Base-by-base conservation (phyloP, 1,284 basidiomycete species). In the Ganoderma leucocontextum region DNA sequence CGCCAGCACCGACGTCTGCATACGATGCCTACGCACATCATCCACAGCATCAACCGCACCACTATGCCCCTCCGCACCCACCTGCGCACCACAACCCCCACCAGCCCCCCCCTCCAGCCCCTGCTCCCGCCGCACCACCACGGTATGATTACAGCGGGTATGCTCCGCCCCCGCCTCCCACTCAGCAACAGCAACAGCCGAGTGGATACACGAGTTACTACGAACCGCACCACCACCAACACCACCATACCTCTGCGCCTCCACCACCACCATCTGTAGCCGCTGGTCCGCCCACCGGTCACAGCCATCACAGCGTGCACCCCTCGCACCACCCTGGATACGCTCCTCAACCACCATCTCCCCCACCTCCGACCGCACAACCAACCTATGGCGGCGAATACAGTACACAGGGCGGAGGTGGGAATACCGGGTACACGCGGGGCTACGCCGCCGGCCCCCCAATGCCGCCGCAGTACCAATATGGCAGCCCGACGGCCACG, bases 1-100 rank as follows among this genome's bases (percentile, higher is more conserved):
- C 70, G 4, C 57, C 77, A 66, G 60, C 70, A n/a, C 71, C 70
- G 19, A 72, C 64, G 10, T 69, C 72, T 52, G 59, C 63, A 29
- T 75, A 76, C 66, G 76, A 75, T 58, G 75, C 76, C 7, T 76
- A 76, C 47, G 68, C 60, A 10, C 72, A 70, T 33, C 72, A 70
- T 35, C 60, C 64, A 6, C 66, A 64, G 52, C 70, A 64, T 44
- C 70, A 70, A 17, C 73, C 70, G 29, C 69, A 69, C 35, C 63
- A 72, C 62, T 65, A 72, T 57, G 58, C 60, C 4, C 66, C 52
- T 7, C 52, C 66, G 35, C 59, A 59, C 25, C 69, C 70, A 12
- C 63, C 66, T n/a, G 52, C 58, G 8, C 70, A 66, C 33, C 74
- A 74, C 25, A 59, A 55, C 13, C 65, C 67, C 8, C 68, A 65